Evolutionary conservation across 1,284 basidiomycete genomes (phyloP), one percentile per base, ranked within the genome.

Genomic region (Boletus mariae): DNA sequence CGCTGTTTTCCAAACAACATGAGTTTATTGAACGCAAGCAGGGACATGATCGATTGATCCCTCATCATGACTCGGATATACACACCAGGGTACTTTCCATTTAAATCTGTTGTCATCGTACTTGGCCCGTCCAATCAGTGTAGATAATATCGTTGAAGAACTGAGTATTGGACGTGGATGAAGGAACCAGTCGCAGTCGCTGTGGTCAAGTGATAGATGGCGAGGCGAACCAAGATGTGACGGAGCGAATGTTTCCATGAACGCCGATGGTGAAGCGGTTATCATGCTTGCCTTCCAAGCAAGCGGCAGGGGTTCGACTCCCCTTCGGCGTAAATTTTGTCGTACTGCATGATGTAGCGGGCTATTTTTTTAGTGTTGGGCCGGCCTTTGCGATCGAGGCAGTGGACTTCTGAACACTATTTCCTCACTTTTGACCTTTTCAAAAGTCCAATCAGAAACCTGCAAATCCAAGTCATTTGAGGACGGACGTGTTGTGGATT

Each of bases 241-340:
- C 8, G 29, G 17, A 38, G 3, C 3, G n/a, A 20, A 17, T 4
- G n/a, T 40, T 20, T 20, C 3, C 1, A 15, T 8, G 12, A 45
- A 82, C 80, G 78, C 80, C 75, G 76, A 79, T 87, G 84, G 84
- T 86, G 84, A 85, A 86, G 81, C 77, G 84, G 84, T 85, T 86
- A 86, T 86, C 83, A 86, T 86, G 83, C 84, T 85, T 85, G 84
- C 83, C 84, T 86, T 86, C 84, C 84, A 86, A 85, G 84, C 84
- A 86, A 86, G 83, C 83, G 84, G 84, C 84, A 83, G 77, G 83
- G 83, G 83, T 85, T 85, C 84, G 83, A 85, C 78, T 85, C 83
- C 83, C 84, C 75, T 82, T 81, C 77, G 74, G 79, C 75, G 80
- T 83, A 82, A 29, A 3, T 57, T 20, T 48, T 60, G n/a, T 35